These are phyloP conservation scores for Adiantum capillusveneris DNA, from an alignment of 75 land plant species.

Conservation along the genomic window DNA sequence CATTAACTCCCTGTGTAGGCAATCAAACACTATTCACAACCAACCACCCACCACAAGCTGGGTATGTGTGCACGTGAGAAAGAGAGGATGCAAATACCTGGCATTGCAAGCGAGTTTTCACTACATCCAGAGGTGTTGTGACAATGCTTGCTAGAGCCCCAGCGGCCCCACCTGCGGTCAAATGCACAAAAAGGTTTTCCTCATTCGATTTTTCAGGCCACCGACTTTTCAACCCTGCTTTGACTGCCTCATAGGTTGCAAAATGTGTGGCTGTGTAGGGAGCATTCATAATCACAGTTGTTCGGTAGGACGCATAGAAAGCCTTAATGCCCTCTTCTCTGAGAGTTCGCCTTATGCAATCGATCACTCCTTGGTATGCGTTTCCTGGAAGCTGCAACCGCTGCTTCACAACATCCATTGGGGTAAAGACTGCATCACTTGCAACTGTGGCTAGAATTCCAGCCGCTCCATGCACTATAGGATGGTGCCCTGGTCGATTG, in stretches of 20 bases:
- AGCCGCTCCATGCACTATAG: slow-evolving; percentile 33
- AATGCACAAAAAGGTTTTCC: slow-evolving; percentile 6
- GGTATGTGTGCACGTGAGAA: too few species aligned
- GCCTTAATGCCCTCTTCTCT: slow-evolving; percentile 54
- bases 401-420: too few species aligned
- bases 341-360: slow-evolving; percentile 38
- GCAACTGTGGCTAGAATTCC: slow-evolving; percentile 54
- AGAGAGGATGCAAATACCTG: too few species aligned
- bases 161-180: slow-evolving; percentile 7
- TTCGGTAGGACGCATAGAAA: slow-evolving; percentile 58
- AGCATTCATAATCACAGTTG: slow-evolving; percentile 67
- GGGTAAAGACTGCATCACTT: slow-evolving; percentile 64
- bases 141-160: slow-evolving; percentile 23
- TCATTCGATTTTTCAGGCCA: slow-evolving; percentile 7
- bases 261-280: slow-evolving; percentile 71
- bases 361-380: slow-evolving; percentile 45
- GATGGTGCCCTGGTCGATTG: slow-evolving; percentile 15
- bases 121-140: slow-evolving; percentile 14
- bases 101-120: too few species aligned
- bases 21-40: too few species aligned
- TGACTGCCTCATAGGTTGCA: slow-evolving; percentile 66
- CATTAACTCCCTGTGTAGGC: too few species aligned
- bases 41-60: too few species aligned
- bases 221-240: slow-evolving; percentile 8
- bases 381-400: slow-evolving; percentile 42